A percentile compares a stretch with the other conserved stretches of the same genome.
Conservation (phyloP, 768 basidiomycete genomes). For the Mycena indigotica region DNA sequence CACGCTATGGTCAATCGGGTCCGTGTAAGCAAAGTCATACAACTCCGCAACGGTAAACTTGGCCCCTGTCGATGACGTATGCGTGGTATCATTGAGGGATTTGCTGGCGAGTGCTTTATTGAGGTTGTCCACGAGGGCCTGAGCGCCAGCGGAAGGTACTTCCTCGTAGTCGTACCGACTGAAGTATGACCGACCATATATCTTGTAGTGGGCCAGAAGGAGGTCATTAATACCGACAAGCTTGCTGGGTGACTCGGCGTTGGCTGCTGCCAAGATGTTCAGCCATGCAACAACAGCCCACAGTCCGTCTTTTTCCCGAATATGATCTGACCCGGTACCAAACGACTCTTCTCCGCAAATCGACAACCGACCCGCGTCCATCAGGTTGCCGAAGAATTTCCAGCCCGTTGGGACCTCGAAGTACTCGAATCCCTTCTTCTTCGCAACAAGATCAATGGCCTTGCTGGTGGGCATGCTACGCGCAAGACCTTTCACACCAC, state of each 20-base stretch:
- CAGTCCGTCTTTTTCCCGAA: constrained; percentile 98
- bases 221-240: constrained; percentile 90
- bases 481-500: constrained; percentile 93
- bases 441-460: constrained; percentile 93
- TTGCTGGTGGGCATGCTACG: constrained; percentile 97
- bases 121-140: constrained; percentile 79
- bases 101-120: constrained; percentile 67
- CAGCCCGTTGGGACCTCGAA: constrained; percentile 99
- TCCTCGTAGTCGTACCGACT: constrained; percentile 99
- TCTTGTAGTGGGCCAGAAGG: constrained; percentile 81
- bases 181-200: constrained; percentile 97
- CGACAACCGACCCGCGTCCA: constrained; percentile 97
- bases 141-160: constrained; percentile 87
- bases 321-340: constrained; percentile 99
- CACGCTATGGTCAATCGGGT: constrained; percentile 95
- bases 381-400: constrained; percentile 99
- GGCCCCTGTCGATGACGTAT: constrained; percentile 67
- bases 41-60: constrained; percentile 77
- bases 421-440: constrained; percentile 88
- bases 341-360: constrained; percentile 99
- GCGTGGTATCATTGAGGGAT: constrained; percentile 67
- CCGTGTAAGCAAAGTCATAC: constrained; percentile 93
- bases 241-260: constrained; percentile 71
- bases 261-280: constrained; percentile 92
- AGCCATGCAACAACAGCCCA: constrained; percentile 99